These are phyloP conservation scores for Gossypium trilobum DNA, from an alignment of 441 rosid genomes.

Conservation along the genomic window DNA sequence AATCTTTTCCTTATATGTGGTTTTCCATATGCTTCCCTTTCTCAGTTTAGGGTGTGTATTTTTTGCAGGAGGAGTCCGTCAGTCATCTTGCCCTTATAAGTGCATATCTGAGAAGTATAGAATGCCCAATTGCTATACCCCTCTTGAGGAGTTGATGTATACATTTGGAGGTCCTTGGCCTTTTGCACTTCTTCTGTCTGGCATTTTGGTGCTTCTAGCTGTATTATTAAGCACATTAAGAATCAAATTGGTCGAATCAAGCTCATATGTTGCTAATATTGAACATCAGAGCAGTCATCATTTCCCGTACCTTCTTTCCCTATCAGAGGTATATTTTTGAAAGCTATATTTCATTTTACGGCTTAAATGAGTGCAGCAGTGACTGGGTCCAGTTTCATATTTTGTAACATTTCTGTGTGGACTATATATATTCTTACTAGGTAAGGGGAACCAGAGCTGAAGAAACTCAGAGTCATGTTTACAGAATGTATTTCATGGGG, in stretches of 20 bases:
- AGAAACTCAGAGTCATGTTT: conserved; percentile 88
- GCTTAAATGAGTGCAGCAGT: conserved; percentile 18
- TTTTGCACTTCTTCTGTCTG: conserved; percentile 60
- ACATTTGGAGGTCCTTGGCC: conserved; percentile 95
- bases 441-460: conserved; percentile 88
- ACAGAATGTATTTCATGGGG: conserved; percentile 94
- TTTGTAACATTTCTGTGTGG: conserved; percentile 15
- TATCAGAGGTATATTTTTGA: conserved; percentile 60
- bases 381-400: conserved; percentile 6
- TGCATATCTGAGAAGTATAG: conserved; percentile 87
- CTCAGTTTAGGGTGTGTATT: conserved; percentile 22
- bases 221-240: conserved; percentile 61
- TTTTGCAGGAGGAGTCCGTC: conserved; percentile 69
- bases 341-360: conserved; percentile 17
- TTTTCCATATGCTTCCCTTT: conserved; percentile 11
- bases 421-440: conserved; percentile 30
- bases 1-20: neutral
- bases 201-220: conserved; percentile 63
- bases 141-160: conserved; percentile 85
- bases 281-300: conserved; percentile 57
- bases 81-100: conserved; percentile 67
- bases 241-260: conserved; percentile 56
- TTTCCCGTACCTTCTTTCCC: conserved; percentile 82
- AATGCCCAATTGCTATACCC: conserved; percentile 94
- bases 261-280: conserved; percentile 46